Base-by-base conservation (phyloP, 2,329 filamentous ascomycete species). In the Xylaria sp. region DNA sequence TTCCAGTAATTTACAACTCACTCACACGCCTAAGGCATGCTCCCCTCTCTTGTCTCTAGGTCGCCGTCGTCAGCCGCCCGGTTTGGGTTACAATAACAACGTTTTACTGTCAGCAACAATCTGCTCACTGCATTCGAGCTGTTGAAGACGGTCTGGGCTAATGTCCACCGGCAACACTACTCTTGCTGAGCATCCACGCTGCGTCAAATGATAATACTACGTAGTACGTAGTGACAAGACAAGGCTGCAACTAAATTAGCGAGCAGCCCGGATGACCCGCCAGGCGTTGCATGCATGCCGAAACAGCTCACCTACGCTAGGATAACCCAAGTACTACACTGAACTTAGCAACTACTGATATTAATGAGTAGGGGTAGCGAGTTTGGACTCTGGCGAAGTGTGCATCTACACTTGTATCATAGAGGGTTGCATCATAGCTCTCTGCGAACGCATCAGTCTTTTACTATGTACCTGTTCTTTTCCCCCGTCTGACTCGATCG, bases 81-180 rank as follows among this genome's bases (percentile, higher is more conserved):
- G 44, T 37, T 35, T 50, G 10, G 51, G 68, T 65, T 65, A 21
- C 65, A 68, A 25, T 61, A 65, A 60, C 10, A 32, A 29, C 6
- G 12, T 13, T 8, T 42, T n/a, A 12, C 32, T 32, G 44, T 51
- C 23, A 50, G 63, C 48, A 60, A n/a, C 48, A 54, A 23, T 13
- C 44, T 35, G n/a, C 35, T 57, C 29, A 23, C 25, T 53, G 32
- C 25, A 51, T 50, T 27, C 37, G 18, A 65, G 47, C 27, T 2
- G 13, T 23, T 37, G 23, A 54, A 13, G 10, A 42, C n/a, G 53
- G 59, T 60, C 59, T 69, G 32, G 66, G 40, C 63, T 50, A 57
- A 37, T 58, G 21, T 13, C n/a, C 42, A 40, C 16, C 42, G 54
- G 35, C 5, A 53, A 57, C 9, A 63, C 60, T 29, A 48, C 47